A percentile compares a stretch with the other conserved stretches of the same genome.
phyloP scores from a whole-genome alignment of 306 rosid species.

The Dryas octopetala region DNA sequence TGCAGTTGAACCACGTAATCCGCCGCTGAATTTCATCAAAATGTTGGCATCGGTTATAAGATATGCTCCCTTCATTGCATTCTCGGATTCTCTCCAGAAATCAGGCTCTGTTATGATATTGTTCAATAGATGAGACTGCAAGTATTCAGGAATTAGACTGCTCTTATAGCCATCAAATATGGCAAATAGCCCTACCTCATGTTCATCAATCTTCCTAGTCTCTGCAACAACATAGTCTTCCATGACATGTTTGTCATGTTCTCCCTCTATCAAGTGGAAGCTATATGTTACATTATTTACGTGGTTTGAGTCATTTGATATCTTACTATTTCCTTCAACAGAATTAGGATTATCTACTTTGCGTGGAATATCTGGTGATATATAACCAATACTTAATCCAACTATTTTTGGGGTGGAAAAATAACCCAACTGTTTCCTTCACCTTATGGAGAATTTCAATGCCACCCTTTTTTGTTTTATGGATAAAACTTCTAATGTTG shows the following conservation, averaged over 20 bases:
- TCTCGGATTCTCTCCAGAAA: too few species aligned
- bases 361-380: neutral
- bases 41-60: too few species aligned
- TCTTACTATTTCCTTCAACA: neutral
- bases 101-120: too few species aligned
- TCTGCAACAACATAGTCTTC: neutral
- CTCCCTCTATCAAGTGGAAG: neutral
- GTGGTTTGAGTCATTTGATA: neutral
- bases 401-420: neutral
- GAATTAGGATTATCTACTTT: neutral
- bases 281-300: neutral
- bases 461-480: neutral
- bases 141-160: too few species aligned
- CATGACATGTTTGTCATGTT: neutral
- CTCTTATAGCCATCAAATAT: too few species aligned
- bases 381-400: neutral
- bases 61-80: too few species aligned
- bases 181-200: neutral
- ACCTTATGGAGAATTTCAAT: neutral
- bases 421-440: neutral
- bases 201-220: neutral
- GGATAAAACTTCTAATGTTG: neutral
- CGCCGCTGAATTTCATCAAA: too few species aligned
- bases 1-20: too few species aligned
- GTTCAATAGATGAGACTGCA: too few species aligned